A percentile compares a stretch with the other conserved stretches of the same genome.
phyloP scores from a whole-genome alignment of 108 stramenopile species.

The Nitzschia sp. region DNA sequence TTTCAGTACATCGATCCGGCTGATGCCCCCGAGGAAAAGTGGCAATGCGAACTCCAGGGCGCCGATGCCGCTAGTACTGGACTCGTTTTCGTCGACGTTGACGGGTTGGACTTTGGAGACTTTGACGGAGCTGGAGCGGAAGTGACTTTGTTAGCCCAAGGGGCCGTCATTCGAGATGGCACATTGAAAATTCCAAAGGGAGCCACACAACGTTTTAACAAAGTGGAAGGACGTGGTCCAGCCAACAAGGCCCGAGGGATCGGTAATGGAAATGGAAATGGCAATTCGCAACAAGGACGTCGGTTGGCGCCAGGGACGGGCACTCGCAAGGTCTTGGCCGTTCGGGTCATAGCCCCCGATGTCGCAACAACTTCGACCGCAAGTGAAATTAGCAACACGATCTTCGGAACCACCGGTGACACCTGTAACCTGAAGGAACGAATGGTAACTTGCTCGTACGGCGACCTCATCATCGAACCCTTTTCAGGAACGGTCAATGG shows the following conservation, averaged over 20 bases:
- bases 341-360: conserved; percentile 37
- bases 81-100: background rate
- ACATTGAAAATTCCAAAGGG: background rate
- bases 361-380: conserved; percentile 14
- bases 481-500: conserved; percentile 7
- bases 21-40: background rate
- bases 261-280: background rate
- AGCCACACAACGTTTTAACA: background rate
- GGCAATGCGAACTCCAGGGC: conserved; percentile 3
- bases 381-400: conserved; percentile 18
- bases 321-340: conserved; percentile 30
- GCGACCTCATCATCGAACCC: conserved; percentile 33
- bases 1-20: background rate
- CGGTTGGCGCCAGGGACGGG: background rate
- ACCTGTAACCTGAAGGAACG: conserved; percentile 38
- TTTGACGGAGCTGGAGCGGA: background rate
- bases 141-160: background rate
- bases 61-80: background rate
- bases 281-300: background rate
- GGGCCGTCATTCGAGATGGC: background rate
- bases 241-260: background rate
- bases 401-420: conserved; percentile 51
- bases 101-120: background rate
- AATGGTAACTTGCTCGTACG: conserved; percentile 47
- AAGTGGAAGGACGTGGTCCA: background rate